Evolutionary conservation across 441 rosid genomes (phyloP).

Genomic region (Melastoma candidum): DNA sequence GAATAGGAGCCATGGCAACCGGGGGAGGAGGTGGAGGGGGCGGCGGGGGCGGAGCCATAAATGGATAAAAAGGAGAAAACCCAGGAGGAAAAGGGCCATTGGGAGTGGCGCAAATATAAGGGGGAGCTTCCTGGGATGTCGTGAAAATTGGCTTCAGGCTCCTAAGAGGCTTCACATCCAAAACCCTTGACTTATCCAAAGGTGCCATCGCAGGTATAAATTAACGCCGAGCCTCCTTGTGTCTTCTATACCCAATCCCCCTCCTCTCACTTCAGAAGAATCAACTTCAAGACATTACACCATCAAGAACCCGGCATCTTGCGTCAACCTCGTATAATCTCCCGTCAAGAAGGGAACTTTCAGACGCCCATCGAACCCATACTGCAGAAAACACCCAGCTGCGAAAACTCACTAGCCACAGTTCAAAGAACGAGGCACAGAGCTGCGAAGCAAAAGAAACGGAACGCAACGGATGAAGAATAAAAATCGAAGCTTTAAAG

Average conservation of each 20-base stretch:
- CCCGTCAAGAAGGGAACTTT: too few relatives aligned
- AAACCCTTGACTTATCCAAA: constrained; percentile 13
- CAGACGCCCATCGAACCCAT: too few relatives aligned
- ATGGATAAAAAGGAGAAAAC: constrained; percentile 11
- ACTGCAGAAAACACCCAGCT: too few relatives aligned
- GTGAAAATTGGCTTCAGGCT: constrained; percentile 13
- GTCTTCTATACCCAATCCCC: not conserved
- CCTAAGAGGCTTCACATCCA: constrained; percentile 21
- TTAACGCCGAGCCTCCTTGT: constrained; percentile 1
- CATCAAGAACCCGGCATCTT: not conserved
- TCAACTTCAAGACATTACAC: not conserved
- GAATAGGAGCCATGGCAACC: constrained; percentile 8
- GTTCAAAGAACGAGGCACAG: too few relatives aligned
- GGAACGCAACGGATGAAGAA: too few relatives aligned
- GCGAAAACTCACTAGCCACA: too few relatives aligned
- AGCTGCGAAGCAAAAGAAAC: too few relatives aligned
- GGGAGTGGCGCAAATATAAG: not conserved
- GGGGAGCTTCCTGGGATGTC: constrained; percentile 1
- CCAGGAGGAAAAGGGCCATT: constrained; percentile 9
- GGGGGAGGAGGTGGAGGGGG: constrained; percentile 5
- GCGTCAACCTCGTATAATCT: too few relatives aligned
- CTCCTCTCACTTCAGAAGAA: not conserved
- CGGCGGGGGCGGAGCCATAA: constrained; percentile 4
- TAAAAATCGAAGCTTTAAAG: too few relatives aligned
- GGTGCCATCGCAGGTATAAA: not conserved